phyloP scores from a whole-genome alignment of 2,329 filamentous ascomycete species.

The Aspergillus jensenii region DNA sequence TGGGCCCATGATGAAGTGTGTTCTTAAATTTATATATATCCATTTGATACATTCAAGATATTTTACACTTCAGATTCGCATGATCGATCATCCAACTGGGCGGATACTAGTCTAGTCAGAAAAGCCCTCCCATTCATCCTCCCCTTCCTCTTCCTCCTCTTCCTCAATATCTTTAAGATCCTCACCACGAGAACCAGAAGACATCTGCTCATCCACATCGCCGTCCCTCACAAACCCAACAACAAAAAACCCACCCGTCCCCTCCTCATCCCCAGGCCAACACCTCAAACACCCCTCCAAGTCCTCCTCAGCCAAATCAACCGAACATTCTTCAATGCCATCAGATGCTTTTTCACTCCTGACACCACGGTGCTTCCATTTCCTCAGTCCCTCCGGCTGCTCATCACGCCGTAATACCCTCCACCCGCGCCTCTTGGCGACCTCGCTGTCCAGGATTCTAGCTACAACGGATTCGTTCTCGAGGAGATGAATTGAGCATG shows the following conservation, averaged over 20 bases:
- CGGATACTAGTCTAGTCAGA: constrained; percentile 31
- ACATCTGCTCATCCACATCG: constrained; percentile 34
- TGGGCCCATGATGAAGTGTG: constrained; percentile 36
- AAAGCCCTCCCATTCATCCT: constrained; percentile 48
- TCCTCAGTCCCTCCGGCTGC: constrained; percentile 73
- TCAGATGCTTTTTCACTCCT: constrained; percentile 37
- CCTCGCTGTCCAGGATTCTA: constrained; percentile 65
- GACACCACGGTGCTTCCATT: constrained; percentile 70
- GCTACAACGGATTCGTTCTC: constrained; percentile 89
- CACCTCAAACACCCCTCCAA: constrained; percentile 76
- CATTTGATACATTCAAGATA: not conserved
- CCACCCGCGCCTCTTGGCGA: constrained; percentile 72
- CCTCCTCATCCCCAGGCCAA: constrained; percentile 75
- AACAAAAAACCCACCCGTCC: constrained; percentile 95
- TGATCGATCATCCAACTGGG: not conserved
- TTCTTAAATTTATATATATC: not conserved
- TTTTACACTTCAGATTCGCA: too few species aligned
- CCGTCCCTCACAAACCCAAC: constrained; percentile 73
- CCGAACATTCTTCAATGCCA: not conserved
- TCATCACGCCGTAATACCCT: constrained; percentile 67
- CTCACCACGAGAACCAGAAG: constrained; percentile 10
- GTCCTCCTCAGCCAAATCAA: constrained; percentile 48
- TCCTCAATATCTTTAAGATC: constrained; percentile 14
- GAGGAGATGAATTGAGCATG: constrained; percentile 81
- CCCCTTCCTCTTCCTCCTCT: constrained; percentile 26